A percentile compares a stretch with the other conserved stretches of the same genome.
phyloP scores from a whole-genome alignment of 108 stramenopile genomes.

The Fragilariopsis cylindrus region DNA sequence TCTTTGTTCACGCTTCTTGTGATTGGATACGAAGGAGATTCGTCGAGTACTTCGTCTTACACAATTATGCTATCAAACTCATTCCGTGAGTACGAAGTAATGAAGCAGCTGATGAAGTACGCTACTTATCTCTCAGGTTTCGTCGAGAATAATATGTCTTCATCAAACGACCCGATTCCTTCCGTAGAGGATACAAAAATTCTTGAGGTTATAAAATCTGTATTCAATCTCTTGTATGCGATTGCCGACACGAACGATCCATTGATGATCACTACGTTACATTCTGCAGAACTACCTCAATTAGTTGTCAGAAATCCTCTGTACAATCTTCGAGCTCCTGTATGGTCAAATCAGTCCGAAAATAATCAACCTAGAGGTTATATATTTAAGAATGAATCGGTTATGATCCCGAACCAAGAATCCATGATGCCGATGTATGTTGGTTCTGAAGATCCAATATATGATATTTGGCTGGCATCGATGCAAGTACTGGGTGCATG shows the following conservation, averaged over 20 bases:
- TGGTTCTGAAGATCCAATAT: slow-evolving; percentile 31
- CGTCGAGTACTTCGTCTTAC: slow-evolving; percentile 12
- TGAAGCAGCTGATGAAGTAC: slow-evolving; percentile 21
- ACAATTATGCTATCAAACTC: slow-evolving; percentile 3
- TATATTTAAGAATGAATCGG: slow-evolving; percentile 6
- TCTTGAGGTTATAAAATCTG: slow-evolving; percentile 13
- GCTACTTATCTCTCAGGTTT: slow-evolving; percentile 9
- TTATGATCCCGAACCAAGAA: slow-evolving; percentile 12
- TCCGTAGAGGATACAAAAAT: slow-evolving; percentile 2
- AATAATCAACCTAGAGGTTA: slow-evolving; percentile 27
- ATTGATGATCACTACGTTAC: slow-evolving; percentile 19
- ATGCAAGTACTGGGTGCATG: slow-evolving; percentile 31
- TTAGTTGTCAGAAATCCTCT: slow-evolving; percentile 33
- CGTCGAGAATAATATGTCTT: slow-evolving; percentile 4
- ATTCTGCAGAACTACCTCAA: slow-evolving; percentile 18
- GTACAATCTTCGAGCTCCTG: background rate
- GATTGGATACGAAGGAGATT: background rate
- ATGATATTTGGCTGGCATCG: slow-evolving; percentile 38
- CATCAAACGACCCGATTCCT: background rate
- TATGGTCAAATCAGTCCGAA: background rate
- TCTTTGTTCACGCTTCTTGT: slow-evolving; percentile 5
- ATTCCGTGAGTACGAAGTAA: slow-evolving; percentile 27
- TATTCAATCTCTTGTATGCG: slow-evolving; percentile 25
- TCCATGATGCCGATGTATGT: background rate
- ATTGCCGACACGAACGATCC: slow-evolving; percentile 21